Evolutionary conservation across 352 stramenopile species (phyloP), one percentile per base, ranked within the genome.

Genomic region (Phytophthora colocasiae): DNA sequence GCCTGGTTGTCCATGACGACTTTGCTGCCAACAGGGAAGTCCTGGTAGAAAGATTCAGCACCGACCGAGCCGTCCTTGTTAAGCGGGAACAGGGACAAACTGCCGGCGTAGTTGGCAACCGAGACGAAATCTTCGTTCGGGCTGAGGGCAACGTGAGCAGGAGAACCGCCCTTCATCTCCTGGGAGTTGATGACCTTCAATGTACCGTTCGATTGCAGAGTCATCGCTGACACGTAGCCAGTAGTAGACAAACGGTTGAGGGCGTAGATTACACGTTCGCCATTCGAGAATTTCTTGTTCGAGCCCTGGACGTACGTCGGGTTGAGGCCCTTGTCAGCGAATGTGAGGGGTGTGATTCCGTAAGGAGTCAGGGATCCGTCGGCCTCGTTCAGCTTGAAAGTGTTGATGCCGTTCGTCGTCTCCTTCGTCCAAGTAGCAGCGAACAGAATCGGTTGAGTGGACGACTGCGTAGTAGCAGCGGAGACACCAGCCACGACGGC

Each of bases 71-170:
- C 83, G 38, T 89, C 63, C 2, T 38, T 39, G 4, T 78, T 67
- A 7, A 91, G 56, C 8, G 81, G 78, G 50, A 81, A 90, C 39
- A 90, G 50, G n/a, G 71, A 73, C 11, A 92, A 27, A 45, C 73
- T 87, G 26, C 83, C 83, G 17, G 46, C 79, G 44, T 88, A 92
- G 66, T 88, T 92, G 36, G 83, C 69, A n/a, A 83, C 83, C 1
- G 71, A 60, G 12, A 87, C 55, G 29, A 83, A 89, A 29, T 81
- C 55, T 34, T 84, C 73, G n/a, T 80, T 69, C 2, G 79, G 72
- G 46, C 68, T 85, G 32, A 90, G 48, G 0, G 71, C 66, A 3
- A 87, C 50, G 60, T 92, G 83, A 1, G 63, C 61, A 19, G 81
- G 69, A 1, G 66, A 71, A 11, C 32, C 61, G n/a, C 83, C 83